Evolutionary conservation across 192 early-diverging fungal species (phyloP), one percentile per base, ranked within the genome.

Genomic region (Rhizophagus sp.): DNA sequence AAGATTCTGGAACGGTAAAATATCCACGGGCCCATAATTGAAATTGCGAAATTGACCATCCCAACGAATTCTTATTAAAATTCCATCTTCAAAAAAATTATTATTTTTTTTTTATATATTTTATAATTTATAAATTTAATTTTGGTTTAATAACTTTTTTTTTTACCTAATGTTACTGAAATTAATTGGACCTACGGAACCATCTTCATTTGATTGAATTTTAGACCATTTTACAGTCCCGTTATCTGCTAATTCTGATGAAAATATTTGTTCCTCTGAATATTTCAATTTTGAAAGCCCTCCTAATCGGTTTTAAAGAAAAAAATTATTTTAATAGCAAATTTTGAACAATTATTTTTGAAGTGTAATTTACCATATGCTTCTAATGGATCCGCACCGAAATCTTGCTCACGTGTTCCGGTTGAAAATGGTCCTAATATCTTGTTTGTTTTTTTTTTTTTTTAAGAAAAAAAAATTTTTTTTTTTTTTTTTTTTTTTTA

Each of bases 371-470:
- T 66, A 91, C 93, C 94, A 81, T 90, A 95, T 11, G 91, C 89
- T 68, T 89, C 88, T 44, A 95, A 80, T 15, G 91, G 91, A 83
- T 95, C 94, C 4, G 87, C 88, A 19, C 94, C 94, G 67, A 92
- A 88, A 67, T 89, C 86, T 64, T 89, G 87, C 62, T 89, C 87
- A 17, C 88, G 76, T 82, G 85, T 89, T 11, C 87, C 88, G 49
- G 88, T 87, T 9, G 92, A 87, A 79, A 95, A 95, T 1, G 93
- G 93, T 8, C 93, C 93, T 13, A 94, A 84, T 11, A 88, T 85
- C 85, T 93, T 19, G 0, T 12, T 50, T 57, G n/a, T 57, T 1
- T 57, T 57, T 57, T 57, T 19, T 57, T 17, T 50, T 50, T 50
- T 15, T 50, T 50, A 3, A 15, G 0, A 52, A 4, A 17, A 57